Evolutionary conservation across 805 yeast genomes (phyloP).

Genomic region (Candida chauliodis): DNA sequence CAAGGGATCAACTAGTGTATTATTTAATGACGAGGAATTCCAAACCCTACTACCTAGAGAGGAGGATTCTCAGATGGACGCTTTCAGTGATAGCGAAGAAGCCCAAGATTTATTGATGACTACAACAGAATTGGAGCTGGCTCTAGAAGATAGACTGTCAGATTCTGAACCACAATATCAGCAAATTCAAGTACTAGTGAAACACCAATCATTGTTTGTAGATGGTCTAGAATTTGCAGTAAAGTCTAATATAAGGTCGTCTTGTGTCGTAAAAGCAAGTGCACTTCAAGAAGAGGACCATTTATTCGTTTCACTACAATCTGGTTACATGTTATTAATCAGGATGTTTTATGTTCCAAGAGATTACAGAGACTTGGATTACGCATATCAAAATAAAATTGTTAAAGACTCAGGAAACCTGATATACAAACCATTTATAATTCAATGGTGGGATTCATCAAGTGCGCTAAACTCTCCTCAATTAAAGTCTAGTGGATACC

Average conservation of each 20-base stretch:
- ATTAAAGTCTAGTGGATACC: constrained; percentile 18
- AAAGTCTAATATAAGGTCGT: constrained; percentile 29
- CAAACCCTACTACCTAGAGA: constrained; percentile 29
- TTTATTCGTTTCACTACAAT: constrained; percentile 33
- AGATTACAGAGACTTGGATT: constrained; percentile 22
- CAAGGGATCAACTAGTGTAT: constrained; percentile 29
- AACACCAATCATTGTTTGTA: constrained; percentile 28
- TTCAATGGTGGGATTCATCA: constrained; percentile 47
- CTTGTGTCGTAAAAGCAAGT: constrained; percentile 19
- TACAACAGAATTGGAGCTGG: background rate
- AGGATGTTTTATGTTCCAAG: constrained; percentile 37
- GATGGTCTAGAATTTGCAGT: constrained; percentile 27
- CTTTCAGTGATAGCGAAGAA: constrained; percentile 33
- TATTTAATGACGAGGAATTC: constrained; percentile 35
- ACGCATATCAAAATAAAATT: constrained; percentile 11
- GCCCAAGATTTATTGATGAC: constrained; percentile 23
- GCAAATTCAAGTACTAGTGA: constrained; percentile 25
- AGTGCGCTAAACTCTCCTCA: constrained; percentile 10
- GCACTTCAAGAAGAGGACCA: constrained; percentile 31
- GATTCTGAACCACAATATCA: background rate
- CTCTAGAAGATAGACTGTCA: background rate
- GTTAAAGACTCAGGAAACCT: constrained; percentile 13
- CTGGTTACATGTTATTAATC: constrained; percentile 39
- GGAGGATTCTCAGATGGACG: constrained; percentile 38
- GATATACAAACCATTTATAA: constrained; percentile 40